phyloP scores from a whole-genome alignment of 1,284 basidiomycete species.

The Pseudozyma sp. region DNA sequence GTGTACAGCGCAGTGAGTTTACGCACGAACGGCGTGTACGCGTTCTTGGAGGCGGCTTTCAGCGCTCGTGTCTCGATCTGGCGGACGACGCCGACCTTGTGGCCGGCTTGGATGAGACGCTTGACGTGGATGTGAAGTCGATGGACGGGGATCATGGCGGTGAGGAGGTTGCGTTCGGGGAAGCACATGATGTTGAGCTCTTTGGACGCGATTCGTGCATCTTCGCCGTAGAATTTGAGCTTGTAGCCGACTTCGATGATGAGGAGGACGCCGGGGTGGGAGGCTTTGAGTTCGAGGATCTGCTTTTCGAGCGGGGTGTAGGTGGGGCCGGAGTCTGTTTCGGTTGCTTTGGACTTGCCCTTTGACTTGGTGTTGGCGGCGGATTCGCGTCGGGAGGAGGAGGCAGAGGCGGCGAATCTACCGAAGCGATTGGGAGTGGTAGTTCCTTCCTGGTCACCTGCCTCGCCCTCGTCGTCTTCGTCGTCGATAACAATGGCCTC shows the following conservation, averaged over 20 bases:
- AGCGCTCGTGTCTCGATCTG: conserved; percentile 92
- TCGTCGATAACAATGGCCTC: conserved; percentile 15
- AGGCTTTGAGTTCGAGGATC: conserved; percentile 59
- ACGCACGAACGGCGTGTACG: conserved; percentile 78
- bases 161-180: conserved; percentile 80
- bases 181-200: conserved; percentile 84
- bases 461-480: conserved; percentile 15
- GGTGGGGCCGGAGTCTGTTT: conserved; percentile 1
- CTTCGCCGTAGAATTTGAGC: conserved; percentile 85
- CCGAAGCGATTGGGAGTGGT: conserved; percentile 21
- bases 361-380: conserved; percentile 62
- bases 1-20: conserved; percentile 86
- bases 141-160: conserved; percentile 84
- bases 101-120: conserved; percentile 83
- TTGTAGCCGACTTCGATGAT: conserved; percentile 77
- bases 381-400: conserved; percentile 41
- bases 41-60: conserved; percentile 77
- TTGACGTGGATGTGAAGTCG: conserved; percentile 82
- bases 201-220: conserved; percentile 85
- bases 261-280: conserved; percentile 79
- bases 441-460: not conserved
- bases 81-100: conserved; percentile 88
- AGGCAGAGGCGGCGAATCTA: conserved; percentile 14
- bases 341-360: conserved; percentile 41
- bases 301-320: conserved; percentile 71